Conservation (phyloP, 2,329 filamentous ascomycete genomes). For the Xylaria sp. region DNA sequence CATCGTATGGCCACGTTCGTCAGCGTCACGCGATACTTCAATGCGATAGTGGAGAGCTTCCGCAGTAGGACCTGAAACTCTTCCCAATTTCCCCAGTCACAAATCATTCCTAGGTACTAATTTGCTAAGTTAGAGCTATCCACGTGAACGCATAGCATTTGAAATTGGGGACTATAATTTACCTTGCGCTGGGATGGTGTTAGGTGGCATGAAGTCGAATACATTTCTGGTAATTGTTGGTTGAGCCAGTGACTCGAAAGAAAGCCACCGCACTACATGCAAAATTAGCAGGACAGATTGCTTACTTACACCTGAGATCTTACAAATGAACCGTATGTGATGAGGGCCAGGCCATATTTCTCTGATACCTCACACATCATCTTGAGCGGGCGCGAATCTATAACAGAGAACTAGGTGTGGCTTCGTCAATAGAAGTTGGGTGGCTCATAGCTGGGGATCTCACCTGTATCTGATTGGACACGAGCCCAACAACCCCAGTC, state of each 20-base stretch:
- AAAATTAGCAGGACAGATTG: not conserved
- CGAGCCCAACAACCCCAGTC: slow-evolving; percentile 47
- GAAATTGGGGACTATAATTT: not conserved
- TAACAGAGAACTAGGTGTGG: slow-evolving; percentile 48
- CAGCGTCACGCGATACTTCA: slow-evolving; percentile 46
- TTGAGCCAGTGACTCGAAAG: slow-evolving; percentile 51
- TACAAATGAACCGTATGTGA: slow-evolving; percentile 53
- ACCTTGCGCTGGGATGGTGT: slow-evolving; percentile 54
- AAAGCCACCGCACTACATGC: slow-evolving; percentile 51
- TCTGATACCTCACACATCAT: slow-evolving; percentile 48
- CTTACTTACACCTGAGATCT: not conserved
- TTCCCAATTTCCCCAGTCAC: slow-evolving; percentile 48
- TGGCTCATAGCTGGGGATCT: slow-evolving; percentile 12
- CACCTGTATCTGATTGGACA: slow-evolving; percentile 53
- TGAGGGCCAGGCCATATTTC: slow-evolving; percentile 49
- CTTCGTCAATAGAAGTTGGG: slow-evolving; percentile 11
- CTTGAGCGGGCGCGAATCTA: slow-evolving; percentile 49
- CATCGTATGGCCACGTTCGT: slow-evolving; percentile 51
- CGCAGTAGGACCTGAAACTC: slow-evolving; percentile 49
- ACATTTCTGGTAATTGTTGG: slow-evolving; percentile 49
- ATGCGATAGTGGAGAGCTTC: slow-evolving; percentile 41
- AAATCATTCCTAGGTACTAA: slow-evolving; percentile 51
- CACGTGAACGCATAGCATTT: not conserved
- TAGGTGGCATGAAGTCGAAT: slow-evolving; percentile 46
- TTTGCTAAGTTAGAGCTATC: not conserved